Evolutionary conservation across 306 rosid species (phyloP).

Genomic region (Rosa lucieae): DNA sequence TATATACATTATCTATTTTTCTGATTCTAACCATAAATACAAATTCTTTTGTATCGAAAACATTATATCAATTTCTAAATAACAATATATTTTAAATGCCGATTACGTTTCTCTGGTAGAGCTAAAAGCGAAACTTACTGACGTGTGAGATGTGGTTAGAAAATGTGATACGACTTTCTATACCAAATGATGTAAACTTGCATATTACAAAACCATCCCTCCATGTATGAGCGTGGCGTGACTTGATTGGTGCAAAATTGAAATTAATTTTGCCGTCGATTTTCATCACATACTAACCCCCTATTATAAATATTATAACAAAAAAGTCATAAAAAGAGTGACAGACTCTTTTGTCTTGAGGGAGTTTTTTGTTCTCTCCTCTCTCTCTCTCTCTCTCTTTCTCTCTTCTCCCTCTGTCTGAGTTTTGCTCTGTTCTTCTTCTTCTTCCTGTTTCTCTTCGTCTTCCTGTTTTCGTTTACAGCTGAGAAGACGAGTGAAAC

Average conservation of each 20-base stretch:
- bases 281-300: slow-evolving; percentile 27
- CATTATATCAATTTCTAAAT: background rate
- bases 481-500: slow-evolving; percentile 27
- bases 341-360: slow-evolving; percentile 10
- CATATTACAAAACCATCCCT: slow-evolving; percentile 15
- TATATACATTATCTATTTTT: background rate
- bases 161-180: background rate
- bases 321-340: slow-evolving; percentile 3
- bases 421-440: slow-evolving; percentile 23
- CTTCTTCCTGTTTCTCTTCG: slow-evolving; percentile 26
- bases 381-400: background rate
- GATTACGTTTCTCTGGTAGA: no score
- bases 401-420: background rate
- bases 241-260: background rate
- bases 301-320: background rate
- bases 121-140: no score
- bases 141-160: background rate
- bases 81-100: background rate
- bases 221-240: slow-evolving; percentile 16
- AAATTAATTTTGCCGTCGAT: slow-evolving; percentile 4
- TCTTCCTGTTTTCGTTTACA: slow-evolving; percentile 23
- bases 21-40: background rate
- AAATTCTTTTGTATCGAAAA: background rate
- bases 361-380: slow-evolving; percentile 15
- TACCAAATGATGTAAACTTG: background rate